Conservation (phyloP, 352 stramenopile genomes). For the Globisporangium alternatum region DNA sequence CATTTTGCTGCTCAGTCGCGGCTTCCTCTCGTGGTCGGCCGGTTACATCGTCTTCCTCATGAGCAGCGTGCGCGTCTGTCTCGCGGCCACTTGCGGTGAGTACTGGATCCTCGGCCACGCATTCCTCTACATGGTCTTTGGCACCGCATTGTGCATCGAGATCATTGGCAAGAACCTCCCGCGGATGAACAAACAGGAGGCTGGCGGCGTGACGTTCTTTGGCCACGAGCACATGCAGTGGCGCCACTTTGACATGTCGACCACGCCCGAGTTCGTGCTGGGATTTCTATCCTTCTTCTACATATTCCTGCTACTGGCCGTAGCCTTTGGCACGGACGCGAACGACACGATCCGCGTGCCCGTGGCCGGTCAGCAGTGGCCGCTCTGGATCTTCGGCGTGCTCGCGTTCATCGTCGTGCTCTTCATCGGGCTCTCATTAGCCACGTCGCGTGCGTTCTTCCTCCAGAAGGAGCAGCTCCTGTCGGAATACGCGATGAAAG, state of each 20-base stretch:
- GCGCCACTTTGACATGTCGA: conserved; percentile 70
- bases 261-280: conserved; percentile 79
- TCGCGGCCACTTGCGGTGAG: conserved; percentile 58
- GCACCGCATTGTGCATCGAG: conserved; percentile 72
- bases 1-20: conserved; percentile 71
- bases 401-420: conserved; percentile 81
- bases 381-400: conserved; percentile 85
- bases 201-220: conserved; percentile 82
- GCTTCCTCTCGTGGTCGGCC: conserved; percentile 67
- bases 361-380: conserved; percentile 65
- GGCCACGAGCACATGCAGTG: conserved; percentile 66
- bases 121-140: conserved; percentile 78
- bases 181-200: conserved; percentile 79
- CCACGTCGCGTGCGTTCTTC: conserved; percentile 79
- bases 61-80: conserved; percentile 59
- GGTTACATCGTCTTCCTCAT: conserved; percentile 84
- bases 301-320: conserved; percentile 73
- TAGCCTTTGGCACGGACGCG: conserved; percentile 61
- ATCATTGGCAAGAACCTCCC: conserved; percentile 82
- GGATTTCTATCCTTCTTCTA: conserved; percentile 86
- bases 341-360: conserved; percentile 49
- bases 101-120: conserved; percentile 84
- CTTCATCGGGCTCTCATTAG: conserved; percentile 66
- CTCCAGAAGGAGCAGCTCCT: conserved; percentile 76
- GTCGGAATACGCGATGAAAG: conserved; percentile 67